Evolutionary conservation across 768 basidiomycete species (phyloP), one percentile per base, ranked within the genome.

Genomic region (Leccinum aurantiacum): DNA sequence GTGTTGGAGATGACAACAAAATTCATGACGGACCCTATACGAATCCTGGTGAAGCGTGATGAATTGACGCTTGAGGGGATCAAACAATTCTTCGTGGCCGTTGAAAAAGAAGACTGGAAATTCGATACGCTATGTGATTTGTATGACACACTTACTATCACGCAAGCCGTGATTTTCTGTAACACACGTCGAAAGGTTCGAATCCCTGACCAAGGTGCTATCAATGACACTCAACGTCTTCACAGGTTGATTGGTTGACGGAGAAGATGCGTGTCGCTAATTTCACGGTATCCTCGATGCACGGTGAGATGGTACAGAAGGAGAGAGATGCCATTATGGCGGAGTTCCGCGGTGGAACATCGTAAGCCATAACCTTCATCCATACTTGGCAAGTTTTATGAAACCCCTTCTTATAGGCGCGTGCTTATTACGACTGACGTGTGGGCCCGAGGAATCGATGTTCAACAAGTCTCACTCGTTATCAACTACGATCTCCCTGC

Each of bases 31-130:
- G 95, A 98, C 75, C 96, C 96, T 35, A 94, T 98, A 72, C 91
- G 94, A 50, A 97, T 99, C 68, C 88, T 98, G 67, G 95, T 98
- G 76, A 97, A 98, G 82, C 93, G 95, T 89, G 95, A 98, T 71
- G 96, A 99, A 77, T 84, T 98, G 82, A 97, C 96, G 54, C 82
- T 98, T 58, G 96, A 99, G 70, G 91, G 91, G 9, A 95, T 95
- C 78, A 95, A 95, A 69, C 93, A 96, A 73, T 95, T 95, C 79
- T 95, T 95, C 81, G 93, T 99, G 54, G 96, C 95, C 50, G 96
- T 99, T 58, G 96, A 98, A 78, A 97, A 98, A 79, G 96, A 99
- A 76, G 96, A 99, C 72, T 98, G 95, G 95, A 99, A 99, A 74
- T 95, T 97, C 71, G 95, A 98, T 77, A 98, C 95, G 0, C 82